Evolutionary conservation across 495 filamentous ascomycete genomes (phyloP).

Genomic region (Cercophora scortea): DNA sequence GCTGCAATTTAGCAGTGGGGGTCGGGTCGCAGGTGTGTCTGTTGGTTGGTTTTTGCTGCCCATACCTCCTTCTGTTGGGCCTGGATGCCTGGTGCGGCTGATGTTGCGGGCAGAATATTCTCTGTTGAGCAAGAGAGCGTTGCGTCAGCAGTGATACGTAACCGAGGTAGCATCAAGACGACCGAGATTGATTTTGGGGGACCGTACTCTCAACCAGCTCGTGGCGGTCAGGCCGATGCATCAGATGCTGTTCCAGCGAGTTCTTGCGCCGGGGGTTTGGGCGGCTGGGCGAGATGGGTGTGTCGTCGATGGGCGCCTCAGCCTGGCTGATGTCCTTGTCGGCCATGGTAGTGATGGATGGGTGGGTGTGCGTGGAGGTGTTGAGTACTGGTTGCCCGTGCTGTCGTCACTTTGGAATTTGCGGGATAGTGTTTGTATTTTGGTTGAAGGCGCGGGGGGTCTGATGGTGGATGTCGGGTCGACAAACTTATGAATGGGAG

Average conservation of each 20-base stretch:
- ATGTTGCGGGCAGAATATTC: conserved; percentile 76
- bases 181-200: no score
- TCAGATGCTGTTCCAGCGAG: conserved; percentile 81
- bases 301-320: conserved; percentile 32
- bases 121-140: conserved; percentile 24
- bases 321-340: conserved; percentile 17
- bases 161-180: no score
- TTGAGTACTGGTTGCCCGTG: background rate
- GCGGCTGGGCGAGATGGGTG: conserved; percentile 57
- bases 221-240: conserved; percentile 67
- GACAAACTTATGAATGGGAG: background rate
- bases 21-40: no score
- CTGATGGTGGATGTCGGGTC: no score
- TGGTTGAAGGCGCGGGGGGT: background rate
- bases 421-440: background rate
- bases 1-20: no score
- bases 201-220: conserved; percentile 76
- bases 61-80: conserved; percentile 62
- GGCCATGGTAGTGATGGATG: conserved; percentile 24
- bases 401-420: background rate
- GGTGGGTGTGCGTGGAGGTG: background rate
- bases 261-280: conserved; percentile 59
- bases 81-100: conserved; percentile 64
- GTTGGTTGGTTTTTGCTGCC: conserved; percentile 1
- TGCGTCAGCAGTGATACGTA: conserved; percentile 4